Percentiles rank a stretch among this genome's conserved stretches.
phyloP scores from a whole-genome alignment of 2,329 filamentous ascomycete species.

The Fusarium irregulare region DNA sequence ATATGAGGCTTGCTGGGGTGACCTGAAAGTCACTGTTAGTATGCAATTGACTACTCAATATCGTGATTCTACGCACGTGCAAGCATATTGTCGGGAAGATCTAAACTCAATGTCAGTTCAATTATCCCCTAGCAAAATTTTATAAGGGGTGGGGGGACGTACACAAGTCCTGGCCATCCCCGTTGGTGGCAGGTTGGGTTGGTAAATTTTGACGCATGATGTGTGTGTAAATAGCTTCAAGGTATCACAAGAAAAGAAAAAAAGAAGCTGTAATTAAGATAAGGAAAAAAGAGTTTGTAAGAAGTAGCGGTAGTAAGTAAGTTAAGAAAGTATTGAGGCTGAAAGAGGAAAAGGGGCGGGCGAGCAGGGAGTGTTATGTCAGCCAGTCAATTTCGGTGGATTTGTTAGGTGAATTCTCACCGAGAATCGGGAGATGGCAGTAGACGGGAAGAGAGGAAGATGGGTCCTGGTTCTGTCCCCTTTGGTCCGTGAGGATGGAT shows the following conservation, averaged over 20 bases:
- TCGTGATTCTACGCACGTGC: constrained; percentile 23
- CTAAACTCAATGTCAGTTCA: constrained; percentile 14
- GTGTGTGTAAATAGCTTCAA: background rate
- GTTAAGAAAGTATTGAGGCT: constrained; percentile 24
- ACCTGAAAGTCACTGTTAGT: constrained; percentile 25
- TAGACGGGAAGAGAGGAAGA: background rate
- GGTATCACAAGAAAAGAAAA: background rate
- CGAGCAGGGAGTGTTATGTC: constrained; percentile 25
- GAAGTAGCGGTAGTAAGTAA: constrained; percentile 1
- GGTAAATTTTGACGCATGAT: constrained; percentile 27
- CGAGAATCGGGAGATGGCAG: background rate
- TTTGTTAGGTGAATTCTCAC: background rate
- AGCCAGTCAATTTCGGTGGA: constrained; percentile 2
- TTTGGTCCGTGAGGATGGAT: background rate
- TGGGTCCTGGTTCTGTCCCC: background rate
- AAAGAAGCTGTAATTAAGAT: background rate
- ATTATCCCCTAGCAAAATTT: background rate
- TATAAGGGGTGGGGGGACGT: constrained; percentile 4
- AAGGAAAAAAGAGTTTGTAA: background rate
- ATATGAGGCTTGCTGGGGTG: constrained; percentile 40
- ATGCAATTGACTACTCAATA: background rate
- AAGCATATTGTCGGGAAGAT: constrained; percentile 38
- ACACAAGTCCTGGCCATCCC: constrained; percentile 34
- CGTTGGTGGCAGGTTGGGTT: constrained; percentile 1
- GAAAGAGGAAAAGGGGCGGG: constrained; percentile 33